Base-by-base conservation (phyloP, 176 grass and related monocot genomes). In the Oryza rufipogon region DNA sequence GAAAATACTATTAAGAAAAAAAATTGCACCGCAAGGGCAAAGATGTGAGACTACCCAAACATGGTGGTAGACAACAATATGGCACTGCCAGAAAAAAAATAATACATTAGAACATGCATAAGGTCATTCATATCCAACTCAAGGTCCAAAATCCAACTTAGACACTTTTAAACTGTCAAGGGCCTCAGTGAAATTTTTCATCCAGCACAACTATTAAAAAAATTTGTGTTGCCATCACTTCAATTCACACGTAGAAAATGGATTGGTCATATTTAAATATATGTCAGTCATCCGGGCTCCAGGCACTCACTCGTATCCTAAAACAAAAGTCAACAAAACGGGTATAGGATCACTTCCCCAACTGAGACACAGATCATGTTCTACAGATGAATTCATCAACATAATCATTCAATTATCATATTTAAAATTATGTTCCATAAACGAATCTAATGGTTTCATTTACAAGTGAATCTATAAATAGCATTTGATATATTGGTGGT, bases 101-200 rank as follows among this genome's bases (percentile, higher is more conserved):
- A 66, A 22, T 33, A 33, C 61, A 67, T 10, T 52, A 58, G 65
- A 86, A 80, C 76, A 80, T 76, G n/a, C 42, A 34, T 64, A 46
- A 71, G 47, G 17, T 48, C 28, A 77, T 65, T 23, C 42, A 14
- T 6, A 82, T 17, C 49, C 49, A 52, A 52, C 49, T 52, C 14
- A 52, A 49, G 28, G 6, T 7, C 44, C 61, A 47, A 80, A 68
- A n/a, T 7, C 44, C 41, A 32, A 80, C 32, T 11, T 19, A 22
- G 20, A 80, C 64, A 36, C 10, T 22, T 68, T 38, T 2, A n/a
- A 68, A 54, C 12, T 49, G 44, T 47, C 26, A 68, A 51, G 61
- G 41, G 15, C 39, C 14, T 79, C 14, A 47, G 30, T 16, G 61
- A 4, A 78, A 3, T 66, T 30, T 79, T 79, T 20, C 14, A 66